These are phyloP conservation scores for Bombardia bombarda DNA, from an alignment of 495 filamentous ascomycete species.

Conservation along the genomic window DNA sequence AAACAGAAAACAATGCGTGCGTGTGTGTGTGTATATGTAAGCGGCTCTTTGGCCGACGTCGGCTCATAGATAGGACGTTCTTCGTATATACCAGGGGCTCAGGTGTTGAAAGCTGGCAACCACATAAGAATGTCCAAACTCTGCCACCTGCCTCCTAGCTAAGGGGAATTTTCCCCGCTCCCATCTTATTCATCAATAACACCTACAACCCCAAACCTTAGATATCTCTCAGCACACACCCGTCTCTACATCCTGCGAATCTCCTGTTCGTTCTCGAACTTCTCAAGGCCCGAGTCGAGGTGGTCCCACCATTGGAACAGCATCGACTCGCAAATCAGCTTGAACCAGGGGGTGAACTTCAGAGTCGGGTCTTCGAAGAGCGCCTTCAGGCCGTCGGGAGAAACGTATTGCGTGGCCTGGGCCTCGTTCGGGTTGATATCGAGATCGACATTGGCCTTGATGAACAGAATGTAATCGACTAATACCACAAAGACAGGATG, in stretches of 20 bases:
- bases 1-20: conserved; percentile 17
- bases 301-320: conserved; percentile 98
- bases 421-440: conserved; percentile 81
- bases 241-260: conserved; percentile 74
- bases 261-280: conserved; percentile 75
- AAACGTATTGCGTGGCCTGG: conserved; percentile 72
- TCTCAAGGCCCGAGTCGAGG: conserved; percentile 70
- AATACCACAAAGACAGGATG: too few relatives aligned
- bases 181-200: too few relatives aligned
- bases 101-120: not conserved
- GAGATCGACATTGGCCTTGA: conserved; percentile 84
- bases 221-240: too few relatives aligned
- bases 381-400: conserved; percentile 68
- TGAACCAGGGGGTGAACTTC: conserved; percentile 97
- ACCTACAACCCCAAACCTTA: too few relatives aligned
- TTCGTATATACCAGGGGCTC: conserved; percentile 23
- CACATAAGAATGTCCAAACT: not conserved
- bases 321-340: conserved; percentile 96
- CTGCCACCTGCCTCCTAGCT: conserved; percentile 16
- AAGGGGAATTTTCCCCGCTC: not conserved
- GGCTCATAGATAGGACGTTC: conserved; percentile 12
- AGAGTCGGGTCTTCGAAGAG: conserved; percentile 76
- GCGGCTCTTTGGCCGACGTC: conserved; percentile 17
- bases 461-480: conserved; percentile 99
- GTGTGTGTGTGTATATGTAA: too few relatives aligned